A percentile compares a stretch with the other conserved stretches of the same genome.
Conservation (phyloP, 805 yeast species). For the Scheffersomyces ergatensis region DNA sequence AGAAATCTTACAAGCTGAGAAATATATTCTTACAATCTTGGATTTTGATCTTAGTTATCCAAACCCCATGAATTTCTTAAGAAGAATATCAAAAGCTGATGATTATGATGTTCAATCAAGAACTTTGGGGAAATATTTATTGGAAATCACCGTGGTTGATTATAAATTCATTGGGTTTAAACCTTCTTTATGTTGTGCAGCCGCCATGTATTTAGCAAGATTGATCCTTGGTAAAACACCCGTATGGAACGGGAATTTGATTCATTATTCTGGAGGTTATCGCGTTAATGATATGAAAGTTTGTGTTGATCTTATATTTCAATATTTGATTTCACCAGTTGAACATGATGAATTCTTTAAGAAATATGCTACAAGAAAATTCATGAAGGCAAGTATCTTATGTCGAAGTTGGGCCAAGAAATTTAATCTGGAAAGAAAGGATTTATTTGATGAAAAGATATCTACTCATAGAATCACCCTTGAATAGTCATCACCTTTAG, state of each 20-base stretch:
- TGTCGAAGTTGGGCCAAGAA: slow-evolving; percentile 84
- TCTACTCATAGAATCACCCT: slow-evolving; percentile 17
- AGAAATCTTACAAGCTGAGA: slow-evolving; percentile 81
- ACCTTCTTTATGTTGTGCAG: slow-evolving; percentile 82
- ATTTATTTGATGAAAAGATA: slow-evolving; percentile 26
- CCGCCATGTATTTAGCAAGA: slow-evolving; percentile 82
- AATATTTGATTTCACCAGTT: slow-evolving; percentile 75
- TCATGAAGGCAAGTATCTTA: slow-evolving; percentile 78
- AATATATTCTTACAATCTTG: slow-evolving; percentile 67
- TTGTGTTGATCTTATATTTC: slow-evolving; percentile 70
- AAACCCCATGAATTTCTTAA: slow-evolving; percentile 83
- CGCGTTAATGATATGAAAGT: slow-evolving; percentile 69
- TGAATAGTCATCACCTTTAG: too few species aligned
- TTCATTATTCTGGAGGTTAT: slow-evolving; percentile 91
- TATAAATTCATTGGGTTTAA: slow-evolving; percentile 67
- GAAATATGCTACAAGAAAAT: slow-evolving; percentile 86
- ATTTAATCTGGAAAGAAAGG: slow-evolving; percentile 45
- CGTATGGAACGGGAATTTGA: slow-evolving; percentile 82
- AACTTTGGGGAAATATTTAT: slow-evolving; percentile 78
- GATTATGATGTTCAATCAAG: slow-evolving; percentile 82
- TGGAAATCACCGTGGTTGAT: slow-evolving; percentile 77
- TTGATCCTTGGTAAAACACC: slow-evolving; percentile 61
- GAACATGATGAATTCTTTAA: slow-evolving; percentile 90
- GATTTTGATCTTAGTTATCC: slow-evolving; percentile 80
- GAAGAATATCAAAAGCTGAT: slow-evolving; percentile 89